Base-by-base conservation (phyloP, 1,139 yeast species). In the Scheffersomyces titani region DNA sequence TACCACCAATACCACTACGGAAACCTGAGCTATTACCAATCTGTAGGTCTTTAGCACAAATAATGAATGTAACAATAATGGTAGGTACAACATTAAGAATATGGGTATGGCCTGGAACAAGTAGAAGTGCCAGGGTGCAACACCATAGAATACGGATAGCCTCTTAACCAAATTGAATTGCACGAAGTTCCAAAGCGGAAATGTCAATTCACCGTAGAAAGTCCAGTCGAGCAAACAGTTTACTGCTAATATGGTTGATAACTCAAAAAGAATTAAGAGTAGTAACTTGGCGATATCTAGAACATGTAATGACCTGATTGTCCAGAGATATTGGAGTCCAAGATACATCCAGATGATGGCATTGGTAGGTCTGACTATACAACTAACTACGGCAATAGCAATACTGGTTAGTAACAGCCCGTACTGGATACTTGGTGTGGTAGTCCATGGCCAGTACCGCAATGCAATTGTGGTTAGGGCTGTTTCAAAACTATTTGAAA, bases 121-220 rank as follows among this genome's bases (percentile, higher is more conserved):
- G 70, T 96, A 96, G 73, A 93, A 96, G 66, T 90, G 92, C 88
- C 93, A 83, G 18, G 96, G 90, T 7, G 96, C 87, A 0, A 80
- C 77, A 0, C 99, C 99, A 70, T 96, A 96, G 65, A 93, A 92
- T 6, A 85, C 80, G 5, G 98, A 88, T 36, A 92, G 77, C 44
- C 90, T 86, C 53, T 85, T 85, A 7, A 89, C 73, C 20, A 90
- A 82, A 68, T 96, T 96, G 74, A 92, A 92, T 65, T 86, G 84
- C 54, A 91, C 65, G 69, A 92, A 94, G 64, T 86, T 87, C 66
- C 80, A 72, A 1, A 87, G 65, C 3, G 98, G 97, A 56, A 91
- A 76, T 0, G 86, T 83, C 60, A 80, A 63, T 48, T 71, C 62
- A 0, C 83, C 83, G 69, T 91, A 93, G 68, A 87, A 92, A 54